Evolutionary conservation across 176 grass and related monocot genomes (phyloP), one percentile per base, ranked within the genome.

Genomic region (Calamus simplicifolius): DNA sequence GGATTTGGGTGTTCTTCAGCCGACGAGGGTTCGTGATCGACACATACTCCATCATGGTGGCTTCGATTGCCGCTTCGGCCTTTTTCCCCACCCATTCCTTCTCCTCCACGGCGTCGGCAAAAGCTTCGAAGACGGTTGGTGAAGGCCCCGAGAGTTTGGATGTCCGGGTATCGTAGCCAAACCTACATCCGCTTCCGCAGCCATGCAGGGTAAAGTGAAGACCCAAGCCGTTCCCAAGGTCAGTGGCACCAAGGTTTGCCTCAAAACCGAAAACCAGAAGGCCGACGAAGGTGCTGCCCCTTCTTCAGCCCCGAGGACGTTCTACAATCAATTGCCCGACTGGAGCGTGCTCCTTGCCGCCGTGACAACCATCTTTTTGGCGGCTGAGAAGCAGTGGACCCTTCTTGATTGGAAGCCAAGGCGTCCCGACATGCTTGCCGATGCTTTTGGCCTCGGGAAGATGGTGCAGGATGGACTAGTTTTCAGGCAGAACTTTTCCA

Each of bases 271-370:
- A 27, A 23, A 25, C 21, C 25, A 57, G 68, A 81, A 76, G 57
- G 58, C 28, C 1, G 75, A 78, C 49, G 84, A 75, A 58, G 49
- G 48, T 5, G 52, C 69, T 56, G 35, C 35, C 10, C 59, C 77
- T 25, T 85, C 85, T 61, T 72, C 52, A 68, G 28, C 75, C 14
- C 80, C 88, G 0, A 91, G 76, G 63, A 98, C 93, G 6, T 97
- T 91, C 73, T 98, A 98, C 61, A 92, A 91, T 71, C 79, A 92
- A 28, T 48, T 98, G 59, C 94, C 94, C 1, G 88, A 98, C n/a
- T 98, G 94, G 94, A 99, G 94, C 48, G 82, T 99, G 82, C 82
- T 99, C 61, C 78, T 99, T 60, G 94, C 94, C 4, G 94, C 94
- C 63, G 74, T 98, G 49, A 98, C 87, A 2, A 91, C 94, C 48